A percentile compares a stretch with the other conserved stretches of the same genome.
phyloP scores from a whole-genome alignment of 129 eudicot species.

The Daucus carota region DH1_v3.0 NC_030384.2:31209501-31210000 shows the following conservation, averaged over 20 bases:
- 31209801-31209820: neutral
- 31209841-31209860: neutral
- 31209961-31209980: neutral
- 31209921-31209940: neutral
- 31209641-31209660: neutral
- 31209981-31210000: neutral
- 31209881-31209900: conserved; percentile 7
- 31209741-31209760: neutral
- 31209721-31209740: neutral
- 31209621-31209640: conserved; percentile 9
- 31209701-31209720: neutral
- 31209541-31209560: conserved; percentile 1
- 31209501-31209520: neutral
- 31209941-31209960: conserved; percentile 6
- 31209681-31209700: neutral
- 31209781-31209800: conserved; percentile 12
- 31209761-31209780: conserved; percentile 9
- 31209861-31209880: neutral
- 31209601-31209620: conserved; percentile 8
- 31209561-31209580: neutral
- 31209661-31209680: neutral
- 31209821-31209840: neutral
- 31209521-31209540: neutral
- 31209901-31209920: conserved; percentile 9
- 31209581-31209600: neutral